phyloP scores from a whole-genome alignment of 768 basidiomycete genomes.

The Sporobolomyces pararoseus region DNA sequence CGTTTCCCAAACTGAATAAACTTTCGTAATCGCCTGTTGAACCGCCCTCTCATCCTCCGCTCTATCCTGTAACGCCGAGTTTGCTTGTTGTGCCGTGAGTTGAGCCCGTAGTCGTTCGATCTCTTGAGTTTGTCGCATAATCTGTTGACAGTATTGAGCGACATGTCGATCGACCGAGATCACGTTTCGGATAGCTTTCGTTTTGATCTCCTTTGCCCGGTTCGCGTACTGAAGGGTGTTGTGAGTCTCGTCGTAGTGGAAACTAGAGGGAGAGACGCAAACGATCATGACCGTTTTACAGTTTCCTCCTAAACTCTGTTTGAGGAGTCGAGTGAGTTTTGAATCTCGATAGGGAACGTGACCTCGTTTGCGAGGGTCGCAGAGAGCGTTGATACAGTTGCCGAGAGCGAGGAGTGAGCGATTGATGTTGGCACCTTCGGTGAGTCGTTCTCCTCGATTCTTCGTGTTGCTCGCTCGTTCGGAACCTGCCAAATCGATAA shows the following conservation, averaged over 20 bases:
- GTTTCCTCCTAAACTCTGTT: slow-evolving; percentile 96
- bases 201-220: slow-evolving; percentile 96
- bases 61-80: slow-evolving; percentile 53
- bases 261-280: slow-evolving; percentile 89
- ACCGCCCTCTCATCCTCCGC: slow-evolving; percentile 54
- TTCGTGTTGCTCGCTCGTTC: slow-evolving; percentile 92
- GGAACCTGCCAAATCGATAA: slow-evolving; percentile 96
- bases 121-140: slow-evolving; percentile 78
- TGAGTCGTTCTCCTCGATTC: slow-evolving; percentile 97
- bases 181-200: slow-evolving; percentile 89
- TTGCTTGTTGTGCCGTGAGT: slow-evolving; percentile 65
- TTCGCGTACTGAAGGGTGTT: slow-evolving; percentile 98
- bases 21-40: slow-evolving; percentile 5
- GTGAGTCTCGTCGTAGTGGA: slow-evolving; percentile 96
- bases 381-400: slow-evolving; percentile 97
- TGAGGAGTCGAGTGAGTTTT: slow-evolving; percentile 94
- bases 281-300: slow-evolving; percentile 99
- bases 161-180: slow-evolving; percentile 93
- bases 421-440: slow-evolving; percentile 98
- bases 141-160: slow-evolving; percentile 89
- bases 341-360: slow-evolving; percentile 97
- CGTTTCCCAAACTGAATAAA: slow-evolving; percentile 24
- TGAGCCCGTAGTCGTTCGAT: slow-evolving; percentile 81
- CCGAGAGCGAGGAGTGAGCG: slow-evolving; percentile 94
- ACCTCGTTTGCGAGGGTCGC: slow-evolving; percentile 73